Conservation (phyloP, 1,284 basidiomycete genomes). For the Rugosomyces carneus region DNA sequence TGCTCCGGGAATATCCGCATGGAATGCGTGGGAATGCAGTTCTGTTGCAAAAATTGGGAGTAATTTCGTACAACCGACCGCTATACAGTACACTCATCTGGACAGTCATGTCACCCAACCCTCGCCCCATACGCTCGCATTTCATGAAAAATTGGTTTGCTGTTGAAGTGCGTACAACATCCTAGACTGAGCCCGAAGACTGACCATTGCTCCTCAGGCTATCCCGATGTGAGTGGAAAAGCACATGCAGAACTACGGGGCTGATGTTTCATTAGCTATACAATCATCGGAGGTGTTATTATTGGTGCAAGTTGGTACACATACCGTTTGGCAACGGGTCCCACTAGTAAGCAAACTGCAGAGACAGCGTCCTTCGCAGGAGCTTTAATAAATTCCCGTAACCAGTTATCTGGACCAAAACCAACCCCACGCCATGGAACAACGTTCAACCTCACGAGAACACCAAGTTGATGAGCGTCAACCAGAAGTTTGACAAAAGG, state of each 20-base stretch:
- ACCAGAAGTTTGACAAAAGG: constrained; percentile 71
- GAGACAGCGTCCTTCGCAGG: constrained; percentile 1
- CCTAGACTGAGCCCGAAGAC: constrained; percentile 3
- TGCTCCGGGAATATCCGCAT: constrained; percentile 23
- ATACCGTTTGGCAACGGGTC: constrained; percentile 62
- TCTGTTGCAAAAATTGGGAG: not conserved
- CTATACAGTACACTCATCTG: not conserved
- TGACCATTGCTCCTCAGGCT: constrained; percentile 41
- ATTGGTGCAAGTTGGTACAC: constrained; percentile 70
- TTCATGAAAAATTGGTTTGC: constrained; percentile 78
- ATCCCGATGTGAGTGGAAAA: constrained; percentile 62
- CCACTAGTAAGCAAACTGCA: constrained; percentile 45
- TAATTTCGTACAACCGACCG: too few species aligned
- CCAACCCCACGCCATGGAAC: constrained; percentile 78
- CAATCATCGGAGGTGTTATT: constrained; percentile 61
- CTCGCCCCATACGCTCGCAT: constrained; percentile 25
- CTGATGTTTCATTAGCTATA: constrained; percentile 44
- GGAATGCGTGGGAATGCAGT: constrained; percentile 23
- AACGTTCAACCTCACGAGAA: constrained; percentile 64
- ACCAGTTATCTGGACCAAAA: constrained; percentile 78
- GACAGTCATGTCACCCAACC: constrained; percentile 14
- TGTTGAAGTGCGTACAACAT: constrained; percentile 55
- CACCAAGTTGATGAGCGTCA: constrained; percentile 63
- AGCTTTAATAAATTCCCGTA: constrained; percentile 1
- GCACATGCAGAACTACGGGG: not conserved